Base-by-base conservation (phyloP, 1,284 basidiomycete species). In the Sporisorium graminicola region DNA sequence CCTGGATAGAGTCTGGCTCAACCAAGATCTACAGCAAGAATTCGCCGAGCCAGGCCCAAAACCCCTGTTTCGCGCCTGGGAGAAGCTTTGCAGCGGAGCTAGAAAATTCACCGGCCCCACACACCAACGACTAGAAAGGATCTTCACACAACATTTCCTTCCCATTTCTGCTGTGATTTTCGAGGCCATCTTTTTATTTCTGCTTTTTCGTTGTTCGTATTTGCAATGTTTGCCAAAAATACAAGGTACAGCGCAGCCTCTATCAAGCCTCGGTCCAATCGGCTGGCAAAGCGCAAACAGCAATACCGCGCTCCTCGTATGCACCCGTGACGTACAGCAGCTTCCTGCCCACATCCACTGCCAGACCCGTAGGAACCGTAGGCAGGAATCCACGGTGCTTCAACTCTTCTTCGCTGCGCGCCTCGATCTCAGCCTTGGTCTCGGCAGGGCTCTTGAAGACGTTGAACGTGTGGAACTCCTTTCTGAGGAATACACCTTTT, bases 281-380 rank as follows among this genome's bases (percentile, higher is more conserved):
- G 2, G 47, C 51, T 3, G 79, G 79, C 13, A 79, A 49, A 2
- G 53, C 22, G 33, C 79, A 80, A 24, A 64, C 54, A 18, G 79
- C 79, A 20, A 78, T 52, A 26, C 74, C 79, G 2, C 79, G 49
- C 53, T 80, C 79, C 31, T 80, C 79, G 49, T 77, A 80, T 24
- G 77, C 79, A 3, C 77, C 77, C 26, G 74, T 52, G 5, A 80
- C 68, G 33, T 63, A 65, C 31, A 80, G 44, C 55, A 71, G 46
- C 57, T 70, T 67, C 37, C 55, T 56, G 33, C 64, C 46, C 24
- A 65, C 52, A 24, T 79, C 74, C 18, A 80, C 52, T n/a, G 77
- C 79, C 58, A 80, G 22, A 9, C 74, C 77, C 1, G 79, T 79
- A 8, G 77, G 74, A 1, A 75, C 55, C 4, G 70, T 70, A 3